Evolutionary conservation across 2,329 filamentous ascomycete genomes (phyloP).

Genomic region (Colletotrichum tanaceti): DNA sequence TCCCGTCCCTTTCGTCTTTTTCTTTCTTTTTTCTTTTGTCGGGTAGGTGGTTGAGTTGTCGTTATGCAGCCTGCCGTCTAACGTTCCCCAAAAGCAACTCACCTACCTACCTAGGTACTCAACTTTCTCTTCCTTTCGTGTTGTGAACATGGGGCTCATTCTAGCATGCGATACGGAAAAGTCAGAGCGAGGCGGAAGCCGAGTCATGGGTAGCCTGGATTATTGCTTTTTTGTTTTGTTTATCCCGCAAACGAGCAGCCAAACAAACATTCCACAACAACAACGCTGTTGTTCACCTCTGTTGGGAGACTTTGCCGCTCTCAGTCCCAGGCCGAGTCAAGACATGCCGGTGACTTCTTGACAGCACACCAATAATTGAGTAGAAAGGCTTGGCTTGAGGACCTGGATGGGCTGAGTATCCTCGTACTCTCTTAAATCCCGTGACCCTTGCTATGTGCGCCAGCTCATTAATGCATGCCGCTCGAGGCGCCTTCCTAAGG

Average conservation of each 20-base stretch:
- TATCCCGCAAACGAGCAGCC: constrained; percentile 4
- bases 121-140: not conserved
- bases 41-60: not conserved
- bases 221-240: not conserved
- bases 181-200: not conserved
- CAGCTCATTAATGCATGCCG: constrained; percentile 78
- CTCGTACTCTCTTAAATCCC: constrained; percentile 27
- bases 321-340: constrained; percentile 24
- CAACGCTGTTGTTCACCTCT: constrained; percentile 16
- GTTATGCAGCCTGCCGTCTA: constrained; percentile 31
- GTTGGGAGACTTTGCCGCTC: constrained; percentile 6
- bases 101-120: not conserved
- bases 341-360: constrained; percentile 7
- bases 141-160: constrained; percentile 20
- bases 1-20: not conserved
- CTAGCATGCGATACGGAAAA: not conserved
- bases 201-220: not conserved
- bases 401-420: constrained; percentile 34
- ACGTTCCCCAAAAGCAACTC: constrained; percentile 25
- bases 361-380: constrained; percentile 20
- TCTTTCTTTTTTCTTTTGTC: too few species aligned
- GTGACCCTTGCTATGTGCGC: constrained; percentile 46
- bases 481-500: constrained; percentile 76
- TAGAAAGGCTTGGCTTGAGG: constrained; percentile 29
- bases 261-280: not conserved